phyloP scores from a whole-genome alignment of 73 alveolate species.

The Tetrahymena elliotti region DNA sequence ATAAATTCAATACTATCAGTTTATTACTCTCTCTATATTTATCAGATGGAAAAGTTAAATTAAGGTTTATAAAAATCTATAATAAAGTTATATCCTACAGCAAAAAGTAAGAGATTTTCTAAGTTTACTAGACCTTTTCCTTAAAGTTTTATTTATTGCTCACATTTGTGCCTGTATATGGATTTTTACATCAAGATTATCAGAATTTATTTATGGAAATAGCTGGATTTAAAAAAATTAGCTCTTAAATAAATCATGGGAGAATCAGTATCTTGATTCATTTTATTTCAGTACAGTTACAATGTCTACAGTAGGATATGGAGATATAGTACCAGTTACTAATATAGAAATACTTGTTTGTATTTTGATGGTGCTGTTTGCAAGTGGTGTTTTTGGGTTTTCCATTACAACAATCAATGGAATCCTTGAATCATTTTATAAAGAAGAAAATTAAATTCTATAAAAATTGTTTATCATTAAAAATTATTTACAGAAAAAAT shows the following conservation, averaged over 20 bases:
- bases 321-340: conserved; percentile 31
- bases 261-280: conserved; percentile 5
- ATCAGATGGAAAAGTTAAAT: neutral
- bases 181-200: conserved; percentile 3
- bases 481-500: neutral
- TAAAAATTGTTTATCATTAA: neutral
- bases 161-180: conserved; percentile 42
- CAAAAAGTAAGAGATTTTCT: neutral
- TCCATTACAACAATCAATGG: conserved; percentile 4
- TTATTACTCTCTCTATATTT: neutral
- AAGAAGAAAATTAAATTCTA: neutral
- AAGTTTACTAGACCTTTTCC: conserved; percentile 2
- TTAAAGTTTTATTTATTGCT: conserved; percentile 8
- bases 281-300: conserved; percentile 30
- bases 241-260: conserved; percentile 2
- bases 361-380: conserved; percentile 28
- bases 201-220: neutral
- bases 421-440: neutral
- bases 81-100: neutral
- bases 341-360: conserved; percentile 14
- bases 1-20: neutral
- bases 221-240: conserved; percentile 7
- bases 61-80: neutral
- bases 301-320: conserved; percentile 38
- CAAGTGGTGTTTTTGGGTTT: conserved; percentile 37